Evolutionary conservation across 2,329 filamentous ascomycete genomes (phyloP).

Genomic region (Geosmithia morbida): DNA sequence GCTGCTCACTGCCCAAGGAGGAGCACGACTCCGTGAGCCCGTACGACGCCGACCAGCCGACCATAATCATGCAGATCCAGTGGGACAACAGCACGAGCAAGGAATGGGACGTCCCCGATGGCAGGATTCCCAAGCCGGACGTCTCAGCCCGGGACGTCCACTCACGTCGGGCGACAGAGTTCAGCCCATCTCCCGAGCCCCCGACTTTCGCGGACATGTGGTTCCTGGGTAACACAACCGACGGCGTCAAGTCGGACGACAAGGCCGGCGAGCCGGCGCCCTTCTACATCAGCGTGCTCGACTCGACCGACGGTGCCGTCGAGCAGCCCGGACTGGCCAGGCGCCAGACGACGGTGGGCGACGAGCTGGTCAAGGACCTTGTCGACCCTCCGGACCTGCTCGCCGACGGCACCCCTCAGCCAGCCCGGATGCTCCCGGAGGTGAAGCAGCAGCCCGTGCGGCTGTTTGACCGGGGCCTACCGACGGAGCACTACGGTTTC

Average conservation of each 20-base stretch:
- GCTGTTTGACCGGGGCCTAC: constrained; percentile 68
- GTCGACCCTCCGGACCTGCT: constrained; percentile 52
- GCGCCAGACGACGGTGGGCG: constrained; percentile 4
- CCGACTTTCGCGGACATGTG: constrained; percentile 55
- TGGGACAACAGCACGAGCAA: constrained; percentile 45
- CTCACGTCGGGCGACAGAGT: constrained; percentile 10
- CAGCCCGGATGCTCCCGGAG: constrained; percentile 58
- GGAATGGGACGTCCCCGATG: constrained; percentile 32
- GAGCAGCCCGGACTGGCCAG: constrained; percentile 10
- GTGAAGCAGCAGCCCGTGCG: constrained; percentile 65
- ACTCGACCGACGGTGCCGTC: constrained; percentile 22
- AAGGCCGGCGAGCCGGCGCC: constrained; percentile 81
- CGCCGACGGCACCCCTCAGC: constrained; percentile 55
- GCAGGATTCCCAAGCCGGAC: constrained; percentile 13
- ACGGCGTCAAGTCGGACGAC: constrained; percentile 46
- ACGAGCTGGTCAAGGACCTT: constrained; percentile 14
- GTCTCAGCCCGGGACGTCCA: constrained; percentile 9
- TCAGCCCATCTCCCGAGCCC: constrained; percentile 38
- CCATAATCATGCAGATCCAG: constrained; percentile 68
- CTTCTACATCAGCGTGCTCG: constrained; percentile 68
- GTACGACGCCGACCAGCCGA: constrained; percentile 55
- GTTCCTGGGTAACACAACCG: constrained; percentile 79
- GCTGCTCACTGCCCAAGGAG: constrained; percentile 71
- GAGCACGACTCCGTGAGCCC: constrained; percentile 49
- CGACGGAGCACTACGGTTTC: constrained; percentile 83